Percentiles rank a stretch among this genome's conserved stretches.
phyloP scores from a whole-genome alignment of 2,329 filamentous ascomycete genomes.

The Diaporthe capsici region DNA sequence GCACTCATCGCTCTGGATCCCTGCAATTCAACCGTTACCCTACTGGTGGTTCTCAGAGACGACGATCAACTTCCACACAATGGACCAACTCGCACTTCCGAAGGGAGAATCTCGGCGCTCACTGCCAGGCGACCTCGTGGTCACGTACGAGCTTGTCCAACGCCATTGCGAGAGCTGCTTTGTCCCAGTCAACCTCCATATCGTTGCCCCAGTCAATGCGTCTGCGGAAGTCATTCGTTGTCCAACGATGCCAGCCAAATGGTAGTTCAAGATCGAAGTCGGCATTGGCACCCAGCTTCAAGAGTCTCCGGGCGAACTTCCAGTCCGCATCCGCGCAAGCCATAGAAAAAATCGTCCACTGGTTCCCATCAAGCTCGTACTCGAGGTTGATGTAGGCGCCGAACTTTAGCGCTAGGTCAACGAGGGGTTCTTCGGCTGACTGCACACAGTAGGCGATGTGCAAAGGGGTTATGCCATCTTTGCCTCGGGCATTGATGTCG shows the following conservation, averaged over 20 bases:
- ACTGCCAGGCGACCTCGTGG: neutral
- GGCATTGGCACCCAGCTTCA: neutral
- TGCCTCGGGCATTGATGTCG: neutral
- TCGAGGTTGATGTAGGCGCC: conserved; percentile 15
- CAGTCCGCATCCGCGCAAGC: neutral
- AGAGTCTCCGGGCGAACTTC: neutral
- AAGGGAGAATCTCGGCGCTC: neutral
- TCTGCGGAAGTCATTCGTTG: neutral
- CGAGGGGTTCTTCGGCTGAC: neutral
- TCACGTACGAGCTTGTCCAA: neutral
- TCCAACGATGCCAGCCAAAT: neutral
- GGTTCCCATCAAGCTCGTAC: neutral
- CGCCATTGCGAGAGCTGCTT: neutral
- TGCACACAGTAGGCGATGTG: conserved; percentile 7
- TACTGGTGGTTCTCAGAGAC: too few species aligned
- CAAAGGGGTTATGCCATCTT: neutral
- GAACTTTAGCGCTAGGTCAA: neutral
- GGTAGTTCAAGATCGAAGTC: neutral
- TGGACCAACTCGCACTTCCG: neutral
- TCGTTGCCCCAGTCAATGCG: neutral
- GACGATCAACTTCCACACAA: neutral
- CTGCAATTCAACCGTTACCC: neutral
- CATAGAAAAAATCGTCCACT: neutral
- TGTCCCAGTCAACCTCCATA: neutral
- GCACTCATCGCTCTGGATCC: neutral